Conservation (phyloP, 805 yeast species). For the Wickerhamomyces ciferrii region DNA sequence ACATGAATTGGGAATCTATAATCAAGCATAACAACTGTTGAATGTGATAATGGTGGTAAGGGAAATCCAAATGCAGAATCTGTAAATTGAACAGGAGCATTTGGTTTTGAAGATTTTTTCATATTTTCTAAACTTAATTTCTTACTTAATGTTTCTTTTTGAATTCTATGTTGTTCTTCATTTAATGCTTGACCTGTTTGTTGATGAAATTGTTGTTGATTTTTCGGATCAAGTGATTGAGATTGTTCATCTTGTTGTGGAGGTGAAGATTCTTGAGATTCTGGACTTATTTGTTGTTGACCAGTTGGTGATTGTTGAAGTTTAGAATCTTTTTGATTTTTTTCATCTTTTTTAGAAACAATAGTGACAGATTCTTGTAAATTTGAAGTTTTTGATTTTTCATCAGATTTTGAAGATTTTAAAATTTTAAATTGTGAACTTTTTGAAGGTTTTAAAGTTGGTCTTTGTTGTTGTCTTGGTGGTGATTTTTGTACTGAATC, state of each 20-base stretch:
- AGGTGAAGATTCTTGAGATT: background rate
- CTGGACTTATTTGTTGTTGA: background rate
- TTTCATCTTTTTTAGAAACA: conserved; percentile 3
- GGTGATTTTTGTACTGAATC: background rate
- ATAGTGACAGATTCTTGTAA: conserved; percentile 16
- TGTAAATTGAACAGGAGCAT: conserved; percentile 53
- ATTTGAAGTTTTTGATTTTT: conserved; percentile 1
- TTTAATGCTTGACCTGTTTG: conserved; percentile 1
- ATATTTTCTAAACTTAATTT: conserved; percentile 29
- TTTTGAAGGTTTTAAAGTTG: conserved; percentile 5
- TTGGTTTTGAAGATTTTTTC: conserved; percentile 36
- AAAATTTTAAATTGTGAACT: conserved; percentile 8
- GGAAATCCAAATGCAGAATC: conserved; percentile 90
- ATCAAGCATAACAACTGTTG: conserved; percentile 76
- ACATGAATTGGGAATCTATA: conserved; percentile 91
- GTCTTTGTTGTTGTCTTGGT: conserved; percentile 13
- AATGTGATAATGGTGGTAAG: conserved; percentile 70
- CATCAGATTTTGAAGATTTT: conserved; percentile 2
- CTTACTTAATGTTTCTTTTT: conserved; percentile 13
- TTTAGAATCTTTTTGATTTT: conserved; percentile 4
- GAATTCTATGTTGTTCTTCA: conserved; percentile 15
- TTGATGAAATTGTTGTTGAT: conserved; percentile 2
- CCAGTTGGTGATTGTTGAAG: too few species aligned
- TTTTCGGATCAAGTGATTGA: conserved; percentile 3
- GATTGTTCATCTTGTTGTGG: background rate